Conservation (phyloP, 2,329 filamentous ascomycete genomes). For the Macrophomina phaseolina region DNA sequence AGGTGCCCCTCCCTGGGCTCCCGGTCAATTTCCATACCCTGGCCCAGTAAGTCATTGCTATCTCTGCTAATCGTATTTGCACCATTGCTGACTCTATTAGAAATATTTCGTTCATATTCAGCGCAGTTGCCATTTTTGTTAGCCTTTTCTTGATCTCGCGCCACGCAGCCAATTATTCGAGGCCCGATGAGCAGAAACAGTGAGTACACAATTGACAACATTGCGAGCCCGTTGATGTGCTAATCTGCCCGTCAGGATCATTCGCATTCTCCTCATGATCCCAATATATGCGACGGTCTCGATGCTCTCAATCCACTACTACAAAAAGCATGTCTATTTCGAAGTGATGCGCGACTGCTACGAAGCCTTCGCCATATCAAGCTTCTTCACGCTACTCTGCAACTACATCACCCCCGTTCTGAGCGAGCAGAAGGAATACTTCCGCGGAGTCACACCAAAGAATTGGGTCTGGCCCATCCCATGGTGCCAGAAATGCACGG, state of each 20-base stretch:
- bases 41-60: constrained; percentile 1
- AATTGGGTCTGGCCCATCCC: constrained; percentile 77
- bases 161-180: constrained; percentile 65
- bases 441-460: constrained; percentile 69
- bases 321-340: constrained; percentile 80
- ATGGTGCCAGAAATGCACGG: constrained; percentile 73
- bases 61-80: not conserved
- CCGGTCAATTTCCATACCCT: constrained; percentile 17
- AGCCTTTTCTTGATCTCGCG: constrained; percentile 61
- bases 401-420: constrained; percentile 78
- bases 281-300: constrained; percentile 79
- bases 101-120: constrained; percentile 59
- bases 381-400: constrained; percentile 84
- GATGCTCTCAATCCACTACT: constrained; percentile 75
- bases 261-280: constrained; percentile 87
- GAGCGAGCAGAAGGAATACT: constrained; percentile 82
- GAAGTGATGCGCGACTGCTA: constrained; percentile 83
- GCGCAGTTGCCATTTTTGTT: constrained; percentile 56
- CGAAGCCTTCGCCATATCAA: constrained; percentile 85
- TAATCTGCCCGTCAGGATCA: constrained; percentile 64
- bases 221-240: not conserved
- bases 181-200: constrained; percentile 66
- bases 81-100: not conserved
- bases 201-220: constrained; percentile 39
- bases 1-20: constrained; percentile 23